Conservation (phyloP, 768 basidiomycete species). For the Chalciporus sphaerocephalus region DNA sequence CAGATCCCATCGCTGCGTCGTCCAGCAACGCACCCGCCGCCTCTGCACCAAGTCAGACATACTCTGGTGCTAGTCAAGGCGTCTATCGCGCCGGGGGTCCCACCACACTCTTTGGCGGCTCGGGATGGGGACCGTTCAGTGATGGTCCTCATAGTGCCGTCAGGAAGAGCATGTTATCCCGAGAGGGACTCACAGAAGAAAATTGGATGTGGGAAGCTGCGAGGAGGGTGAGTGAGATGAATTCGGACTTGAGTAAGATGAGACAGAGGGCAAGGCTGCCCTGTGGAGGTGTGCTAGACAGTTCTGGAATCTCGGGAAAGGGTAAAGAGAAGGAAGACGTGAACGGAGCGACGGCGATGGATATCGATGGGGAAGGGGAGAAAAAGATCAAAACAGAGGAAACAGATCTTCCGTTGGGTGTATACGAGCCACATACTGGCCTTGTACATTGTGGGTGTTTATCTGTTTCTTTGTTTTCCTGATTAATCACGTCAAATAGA, state of each 20-base stretch:
- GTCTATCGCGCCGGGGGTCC: conserved; percentile 90
- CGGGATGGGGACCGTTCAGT: conserved; percentile 83
- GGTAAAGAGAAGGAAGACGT: conserved; percentile 31
- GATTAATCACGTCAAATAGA: conserved; percentile 40
- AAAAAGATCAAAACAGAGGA: conserved; percentile 30
- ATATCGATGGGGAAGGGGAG: conserved; percentile 28
- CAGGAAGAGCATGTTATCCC: conserved; percentile 68
- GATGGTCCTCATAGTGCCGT: conserved; percentile 84
- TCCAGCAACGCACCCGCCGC: conserved; percentile 40
- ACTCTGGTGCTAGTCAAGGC: conserved; percentile 51
- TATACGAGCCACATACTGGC: conserved; percentile 81
- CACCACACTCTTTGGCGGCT: conserved; percentile 84
- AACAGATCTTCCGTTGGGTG: conserved; percentile 49
- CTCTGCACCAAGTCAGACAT: conserved; percentile 23
- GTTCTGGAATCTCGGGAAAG: conserved; percentile 26
- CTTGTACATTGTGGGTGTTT: conserved; percentile 62
- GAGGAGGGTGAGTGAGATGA: conserved; percentile 56
- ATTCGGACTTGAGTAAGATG: conserved; percentile 58
- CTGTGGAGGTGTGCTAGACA: conserved; percentile 45
- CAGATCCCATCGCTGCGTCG: conserved; percentile 60
- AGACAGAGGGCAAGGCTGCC: conserved; percentile 51
- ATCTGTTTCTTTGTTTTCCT: neutral
- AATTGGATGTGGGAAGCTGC: conserved; percentile 92
- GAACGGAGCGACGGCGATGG: conserved; percentile 29
- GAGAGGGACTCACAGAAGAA: conserved; percentile 80